Evolutionary conservation across 176 grass and related monocot species (phyloP), one percentile per base, ranked within the genome.

Genomic region (Thinopyrum elongatum): DNA sequence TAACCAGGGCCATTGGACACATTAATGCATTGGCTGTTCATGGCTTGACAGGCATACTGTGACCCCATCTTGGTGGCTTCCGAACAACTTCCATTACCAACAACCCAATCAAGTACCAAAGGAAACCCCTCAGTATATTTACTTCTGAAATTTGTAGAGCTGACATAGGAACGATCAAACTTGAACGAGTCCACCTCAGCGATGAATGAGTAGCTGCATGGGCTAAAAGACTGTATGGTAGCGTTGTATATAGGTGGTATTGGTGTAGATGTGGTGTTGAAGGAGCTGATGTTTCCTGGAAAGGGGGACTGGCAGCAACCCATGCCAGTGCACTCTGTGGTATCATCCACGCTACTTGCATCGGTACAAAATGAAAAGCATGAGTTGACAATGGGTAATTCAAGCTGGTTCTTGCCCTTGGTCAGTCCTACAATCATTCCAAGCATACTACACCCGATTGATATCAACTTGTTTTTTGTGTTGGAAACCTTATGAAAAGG

Each of bases 391-490:
- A 12, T 42, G 22, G 13, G 22, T 6, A 14, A 8, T 0, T 26
- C 69, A 6, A 15, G 21, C 68, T n/a, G 21, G 69, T 72, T 8
- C 21, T 72, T 25, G 1, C 36, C 69, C 22, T 3, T 42, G 70
- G 0, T 4, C 1, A 0, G 0, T 16, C 70, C 70, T 0, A 26
- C 0, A 0, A 46, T 2, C n/a, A 73, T 15, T 16, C 2, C 70
- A 73, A 44, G n/a, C 6, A 13, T 46, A 46, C 6, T 14, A 73
- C 70, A 73, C 6, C 70, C 70, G 6, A 73, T 73, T 0, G 12
- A 6, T 26, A 8, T 27, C 21, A 73, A 46, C n/a, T 46, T 2
- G 13, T 73, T 73, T 1, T 73, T 73, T n/a, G 38, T 73, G 70
- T 44, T 8, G 38, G 70, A 73, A 26, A 73, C 5, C 11, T 44